phyloP scores from a whole-genome alignment of 768 basidiomycete genomes.

The Mycena chlorophos region DNA sequence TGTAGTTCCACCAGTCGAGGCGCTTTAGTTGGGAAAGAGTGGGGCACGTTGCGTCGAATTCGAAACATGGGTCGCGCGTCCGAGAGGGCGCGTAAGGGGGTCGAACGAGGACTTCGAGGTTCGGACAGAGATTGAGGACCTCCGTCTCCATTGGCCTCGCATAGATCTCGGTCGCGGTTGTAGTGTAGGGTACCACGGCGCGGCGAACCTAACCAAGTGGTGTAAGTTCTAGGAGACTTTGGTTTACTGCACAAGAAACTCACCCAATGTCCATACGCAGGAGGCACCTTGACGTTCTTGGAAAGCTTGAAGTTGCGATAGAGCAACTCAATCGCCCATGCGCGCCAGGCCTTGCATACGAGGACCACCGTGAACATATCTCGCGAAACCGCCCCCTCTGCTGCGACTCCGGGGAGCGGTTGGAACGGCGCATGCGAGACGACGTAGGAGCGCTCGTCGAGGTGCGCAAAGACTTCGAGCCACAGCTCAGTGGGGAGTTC shows the following conservation, averaged over 20 bases:
- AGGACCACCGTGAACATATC: conserved; percentile 39
- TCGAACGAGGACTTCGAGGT: conserved; percentile 56
- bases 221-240: too few species aligned
- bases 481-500: conserved; percentile 55
- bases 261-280: conserved; percentile 33
- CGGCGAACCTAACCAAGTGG: conserved; percentile 65
- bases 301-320: conserved; percentile 56
- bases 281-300: conserved; percentile 31
- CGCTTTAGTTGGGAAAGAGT: conserved; percentile 53
- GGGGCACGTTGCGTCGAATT: conserved; percentile 51
- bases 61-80: conserved; percentile 39
- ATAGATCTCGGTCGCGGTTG: conserved; percentile 43
- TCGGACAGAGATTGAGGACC: conserved; percentile 49
- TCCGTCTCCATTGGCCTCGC: conserved; percentile 37
- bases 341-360: conserved; percentile 61
- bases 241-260: conserved; percentile 12
- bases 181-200: conserved; percentile 57
- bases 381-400: conserved; percentile 35
- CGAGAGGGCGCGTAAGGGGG: conserved; percentile 34
- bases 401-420: conserved; percentile 24
- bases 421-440: conserved; percentile 51
- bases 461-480: conserved; percentile 47
- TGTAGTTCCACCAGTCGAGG: conserved; percentile 69
- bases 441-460: conserved; percentile 24
- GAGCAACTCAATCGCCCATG: conserved; percentile 44